phyloP scores from a whole-genome alignment of 2,329 filamentous ascomycete genomes.

The Ceratocystis papillata region DNA sequence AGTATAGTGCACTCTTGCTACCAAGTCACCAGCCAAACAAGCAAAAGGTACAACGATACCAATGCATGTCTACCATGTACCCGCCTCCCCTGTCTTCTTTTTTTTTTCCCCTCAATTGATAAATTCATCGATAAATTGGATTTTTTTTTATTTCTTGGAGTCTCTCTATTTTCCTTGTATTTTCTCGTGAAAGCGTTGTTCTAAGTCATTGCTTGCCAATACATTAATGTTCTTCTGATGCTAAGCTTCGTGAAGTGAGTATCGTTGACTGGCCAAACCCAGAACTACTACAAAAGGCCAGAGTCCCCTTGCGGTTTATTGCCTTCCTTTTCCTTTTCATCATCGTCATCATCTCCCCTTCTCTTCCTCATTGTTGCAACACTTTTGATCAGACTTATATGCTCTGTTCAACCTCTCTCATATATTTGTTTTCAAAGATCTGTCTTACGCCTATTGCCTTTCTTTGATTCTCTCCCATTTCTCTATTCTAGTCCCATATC shows the following conservation, averaged over 20 bases:
- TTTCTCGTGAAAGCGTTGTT: slow-evolving; percentile 1
- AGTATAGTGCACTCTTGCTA: not conserved
- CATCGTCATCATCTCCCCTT: slow-evolving; percentile 8
- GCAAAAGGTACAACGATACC: slow-evolving; percentile 10
- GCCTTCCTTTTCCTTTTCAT: not conserved
- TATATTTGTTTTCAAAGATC: not conserved
- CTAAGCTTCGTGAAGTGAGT: slow-evolving; percentile 13
- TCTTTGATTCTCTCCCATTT: slow-evolving; percentile 13
- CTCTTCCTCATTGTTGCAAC: not conserved
- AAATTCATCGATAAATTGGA: not conserved
- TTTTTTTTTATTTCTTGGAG: not conserved
- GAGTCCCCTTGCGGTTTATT: slow-evolving; percentile 11
- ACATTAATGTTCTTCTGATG: slow-evolving; percentile 7
- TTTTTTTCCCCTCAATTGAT: slow-evolving; percentile 4
- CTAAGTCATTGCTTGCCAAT: not conserved
- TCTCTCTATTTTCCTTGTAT: not conserved
- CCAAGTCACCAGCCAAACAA: not conserved
- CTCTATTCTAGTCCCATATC: not conserved
- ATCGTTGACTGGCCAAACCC: slow-evolving; percentile 1
- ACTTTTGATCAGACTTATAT: not conserved
- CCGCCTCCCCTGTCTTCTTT: not conserved
- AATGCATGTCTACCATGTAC: not conserved
- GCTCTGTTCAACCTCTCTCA: not conserved
- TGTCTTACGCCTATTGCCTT: slow-evolving; percentile 2
- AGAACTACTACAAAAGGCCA: slow-evolving; percentile 17